Percentiles rank a stretch among this genome's conserved stretches.
These are phyloP conservation scores for Boletus insuetus DNA, from an alignment of 768 basidiomycete species.

Conservation along the genomic window DNA sequence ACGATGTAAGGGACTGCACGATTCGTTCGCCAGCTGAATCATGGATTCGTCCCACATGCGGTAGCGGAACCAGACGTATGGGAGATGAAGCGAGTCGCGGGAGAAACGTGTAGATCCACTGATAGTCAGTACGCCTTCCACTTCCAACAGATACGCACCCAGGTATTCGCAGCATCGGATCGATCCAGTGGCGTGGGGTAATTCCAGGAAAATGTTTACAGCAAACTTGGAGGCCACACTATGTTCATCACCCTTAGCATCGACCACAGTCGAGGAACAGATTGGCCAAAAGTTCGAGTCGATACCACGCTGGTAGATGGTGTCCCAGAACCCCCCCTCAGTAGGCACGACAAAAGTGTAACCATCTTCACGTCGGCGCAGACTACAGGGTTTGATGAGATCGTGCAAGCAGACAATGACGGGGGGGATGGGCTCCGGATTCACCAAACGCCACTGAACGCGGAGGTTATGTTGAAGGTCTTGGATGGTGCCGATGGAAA, in stretches of 20 bases:
- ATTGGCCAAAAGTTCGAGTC: constrained; percentile 7
- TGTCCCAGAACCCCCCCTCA: constrained; percentile 14
- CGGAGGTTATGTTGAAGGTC: constrained; percentile 9
- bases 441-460: constrained; percentile 3
- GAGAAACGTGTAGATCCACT: background rate
- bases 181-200: background rate
- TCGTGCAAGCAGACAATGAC: constrained; percentile 20
- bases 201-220: constrained; percentile 26
- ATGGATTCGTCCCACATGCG: constrained; percentile 22
- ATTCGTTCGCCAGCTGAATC: constrained; percentile 11
- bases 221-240: constrained; percentile 19
- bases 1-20: background rate
- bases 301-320: constrained; percentile 13
- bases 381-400: constrained; percentile 1
- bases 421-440: constrained; percentile 21
- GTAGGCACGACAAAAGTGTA: constrained; percentile 6
- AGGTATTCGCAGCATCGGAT: constrained; percentile 17
- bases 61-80: constrained; percentile 11
- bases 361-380: constrained; percentile 3
- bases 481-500: constrained; percentile 8
- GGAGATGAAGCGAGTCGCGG: constrained; percentile 1
- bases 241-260: constrained; percentile 1
- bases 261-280: background rate
- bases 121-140: background rate
- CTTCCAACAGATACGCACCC: constrained; percentile 24